Evolutionary conservation across 768 basidiomycete genomes (phyloP).

Genomic region (Mycena vitilis): DNA sequence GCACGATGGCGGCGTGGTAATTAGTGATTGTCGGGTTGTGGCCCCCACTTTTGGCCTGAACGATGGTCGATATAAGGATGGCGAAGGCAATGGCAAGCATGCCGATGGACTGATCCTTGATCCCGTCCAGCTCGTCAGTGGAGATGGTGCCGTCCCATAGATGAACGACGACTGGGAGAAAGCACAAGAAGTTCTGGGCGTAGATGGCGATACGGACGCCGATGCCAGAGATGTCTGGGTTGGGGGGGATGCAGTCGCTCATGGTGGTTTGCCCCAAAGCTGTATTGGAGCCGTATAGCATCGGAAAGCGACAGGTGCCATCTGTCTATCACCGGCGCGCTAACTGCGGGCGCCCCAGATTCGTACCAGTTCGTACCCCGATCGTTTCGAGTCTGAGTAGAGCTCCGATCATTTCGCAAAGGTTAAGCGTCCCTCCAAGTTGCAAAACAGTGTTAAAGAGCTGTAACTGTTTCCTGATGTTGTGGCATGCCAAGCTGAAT

Average conservation of each 20-base stretch:
- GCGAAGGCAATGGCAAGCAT: slow-evolving; percentile 9
- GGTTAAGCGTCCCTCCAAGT: too few relatives aligned
- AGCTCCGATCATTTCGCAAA: too few relatives aligned
- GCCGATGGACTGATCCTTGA: slow-evolving; percentile 8
- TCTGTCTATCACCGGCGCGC: too few relatives aligned
- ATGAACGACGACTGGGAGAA: background rate
- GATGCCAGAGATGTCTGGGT: slow-evolving; percentile 7
- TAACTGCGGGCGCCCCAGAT: too few relatives aligned
- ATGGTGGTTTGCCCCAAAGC: background rate
- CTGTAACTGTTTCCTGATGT: too few relatives aligned
- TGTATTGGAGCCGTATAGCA: too few relatives aligned
- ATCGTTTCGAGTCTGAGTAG: too few relatives aligned
- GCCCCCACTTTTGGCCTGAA: background rate
- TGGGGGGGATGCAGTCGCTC: background rate
- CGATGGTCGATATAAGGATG: slow-evolving; percentile 6
- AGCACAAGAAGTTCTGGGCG: background rate
- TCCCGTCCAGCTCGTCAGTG: background rate
- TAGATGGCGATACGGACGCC: slow-evolving; percentile 7
- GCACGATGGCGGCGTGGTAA: slow-evolving; percentile 14
- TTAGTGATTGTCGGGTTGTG: background rate
- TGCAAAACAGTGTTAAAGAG: too few relatives aligned
- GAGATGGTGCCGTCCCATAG: background rate
- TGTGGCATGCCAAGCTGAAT: too few relatives aligned
- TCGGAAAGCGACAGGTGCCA: too few relatives aligned
- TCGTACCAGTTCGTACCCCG: too few relatives aligned